Evolutionary conservation across 2,329 filamentous ascomycete genomes (phyloP), one percentile per base, ranked within the genome.

Genomic region (Cladophialophora carrionii): DNA sequence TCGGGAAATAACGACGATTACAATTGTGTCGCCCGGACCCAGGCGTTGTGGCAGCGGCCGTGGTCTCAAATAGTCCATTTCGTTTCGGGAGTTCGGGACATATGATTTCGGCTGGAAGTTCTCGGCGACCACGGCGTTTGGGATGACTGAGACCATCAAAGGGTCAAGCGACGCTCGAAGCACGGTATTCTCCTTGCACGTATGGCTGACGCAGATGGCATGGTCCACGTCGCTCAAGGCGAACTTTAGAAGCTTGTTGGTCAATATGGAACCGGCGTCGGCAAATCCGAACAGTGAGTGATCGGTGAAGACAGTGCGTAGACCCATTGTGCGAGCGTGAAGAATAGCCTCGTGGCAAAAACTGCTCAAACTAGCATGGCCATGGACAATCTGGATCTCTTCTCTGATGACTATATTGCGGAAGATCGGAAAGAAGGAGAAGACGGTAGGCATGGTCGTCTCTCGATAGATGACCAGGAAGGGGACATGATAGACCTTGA

Each of bases 341-440:
- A 99, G 80, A 64, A 99, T 96, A 9, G 91, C 95, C 78, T 99
- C 95, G 74, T 96, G 91, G 75, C 94, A 97, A 57, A 99, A 83
- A 75, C 88, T 96, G 77, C 92, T 97, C 67, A 99, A 82, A 75
- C 92, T 96, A 34, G 86, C 94, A 81, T 99, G 95, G n/a, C 94
- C 95, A 76, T 99, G 95, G 0, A 99, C 93, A 72, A 99, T 99
- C 77, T 98, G 90, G 71, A 99, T 97, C 66, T 89, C 87, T 78
- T 99, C 95, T 53, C 95, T 88, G 67, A 99, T 90, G 68, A 97
- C 87, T 72, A 99, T 98, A 72, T 98, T 96, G 63, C 95, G 88
- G 73, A 99, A 93, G n/a, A 97, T 88, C 9, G 96, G 95, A 73
- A 99, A 99, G 81, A 96, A 97, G 32, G 94, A 97, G 81, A 98